phyloP scores from a whole-genome alignment of 805 yeast species.

The Martiniozyma abietophila region DNA sequence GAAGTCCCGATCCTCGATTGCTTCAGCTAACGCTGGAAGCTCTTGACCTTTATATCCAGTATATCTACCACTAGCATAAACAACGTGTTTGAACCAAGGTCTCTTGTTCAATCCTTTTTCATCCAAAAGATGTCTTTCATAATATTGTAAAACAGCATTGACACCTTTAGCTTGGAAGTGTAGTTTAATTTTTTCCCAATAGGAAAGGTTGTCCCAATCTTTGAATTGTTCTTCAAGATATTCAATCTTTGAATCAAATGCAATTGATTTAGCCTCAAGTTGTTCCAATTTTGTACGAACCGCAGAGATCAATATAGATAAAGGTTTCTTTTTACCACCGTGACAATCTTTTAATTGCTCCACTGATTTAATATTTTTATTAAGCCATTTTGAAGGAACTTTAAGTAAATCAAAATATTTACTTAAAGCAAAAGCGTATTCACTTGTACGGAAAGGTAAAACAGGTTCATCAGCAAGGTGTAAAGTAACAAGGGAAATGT shows the following conservation, averaged over 20 bases:
- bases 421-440: constrained; percentile 46
- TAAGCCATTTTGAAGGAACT: constrained; percentile 21
- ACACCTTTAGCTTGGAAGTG: constrained; percentile 19
- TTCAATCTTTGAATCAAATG: constrained; percentile 20
- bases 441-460: constrained; percentile 30
- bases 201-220: constrained; percentile 18
- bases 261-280: constrained; percentile 17
- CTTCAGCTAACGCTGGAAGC: constrained; percentile 47
- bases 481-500: constrained; percentile 40
- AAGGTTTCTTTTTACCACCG: constrained; percentile 2
- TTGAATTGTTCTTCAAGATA: constrained; percentile 18
- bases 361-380: no score
- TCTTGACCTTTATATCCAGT: constrained; percentile 55
- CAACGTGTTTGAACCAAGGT: constrained; percentile 49
- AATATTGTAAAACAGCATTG: constrained; percentile 32
- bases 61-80: constrained; percentile 51
- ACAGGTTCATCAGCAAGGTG: constrained; percentile 41
- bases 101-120: constrained; percentile 41
- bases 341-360: neutral
- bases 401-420: constrained; percentile 34
- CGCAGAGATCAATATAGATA: constrained; percentile 19
- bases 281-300: constrained; percentile 21
- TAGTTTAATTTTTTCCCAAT: constrained; percentile 22
- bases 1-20: constrained; percentile 38
- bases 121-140: constrained; percentile 39